Conservation (phyloP, 768 basidiomycete species). For the Amanita brunnescens region DNA sequence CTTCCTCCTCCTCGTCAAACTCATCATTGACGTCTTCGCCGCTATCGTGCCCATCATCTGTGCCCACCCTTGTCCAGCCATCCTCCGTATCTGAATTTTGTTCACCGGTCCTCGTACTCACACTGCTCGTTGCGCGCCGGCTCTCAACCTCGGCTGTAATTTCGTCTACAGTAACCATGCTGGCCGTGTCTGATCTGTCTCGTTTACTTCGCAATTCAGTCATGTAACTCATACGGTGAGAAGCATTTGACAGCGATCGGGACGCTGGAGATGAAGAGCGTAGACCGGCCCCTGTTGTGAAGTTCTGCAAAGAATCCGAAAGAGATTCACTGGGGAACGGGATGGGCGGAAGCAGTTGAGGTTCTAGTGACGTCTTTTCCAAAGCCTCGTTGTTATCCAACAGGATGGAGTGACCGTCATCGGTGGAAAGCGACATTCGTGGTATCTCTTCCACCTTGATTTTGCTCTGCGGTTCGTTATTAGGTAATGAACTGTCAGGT, state of each 20-base stretch:
- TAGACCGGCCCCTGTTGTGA: conserved; percentile 25
- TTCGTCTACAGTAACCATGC: conserved; percentile 92
- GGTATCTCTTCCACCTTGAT: conserved; percentile 43
- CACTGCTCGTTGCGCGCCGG: conserved; percentile 42
- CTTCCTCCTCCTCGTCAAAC: conserved; percentile 24
- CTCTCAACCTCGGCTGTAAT: conserved; percentile 94
- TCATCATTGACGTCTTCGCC: conserved; percentile 26
- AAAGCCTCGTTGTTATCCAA: conserved; percentile 28
- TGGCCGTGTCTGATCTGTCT: conserved; percentile 83
- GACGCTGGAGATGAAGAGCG: conserved; percentile 29
- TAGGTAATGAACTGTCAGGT: conserved; percentile 24
- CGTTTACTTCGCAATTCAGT: conserved; percentile 75
- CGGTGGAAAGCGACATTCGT: conserved; percentile 65
- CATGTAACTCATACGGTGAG: conserved; percentile 71
- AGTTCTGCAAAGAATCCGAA: conserved; percentile 65
- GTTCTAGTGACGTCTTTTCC: conserved; percentile 22
- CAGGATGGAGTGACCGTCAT: conserved; percentile 60
- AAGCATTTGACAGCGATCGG: conserved; percentile 39
- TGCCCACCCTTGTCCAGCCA: conserved; percentile 66
- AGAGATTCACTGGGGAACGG: conserved; percentile 72
- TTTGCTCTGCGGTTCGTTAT: conserved; percentile 3
- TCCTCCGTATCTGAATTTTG: conserved; percentile 5
- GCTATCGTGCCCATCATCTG: conserved; percentile 32
- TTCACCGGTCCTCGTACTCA: conserved; percentile 14
- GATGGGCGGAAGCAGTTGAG: conserved; percentile 69